These are phyloP conservation scores for Fusarium algeriense DNA, from an alignment of 2,329 filamentous ascomycete species.

Conservation along the genomic window DNA sequence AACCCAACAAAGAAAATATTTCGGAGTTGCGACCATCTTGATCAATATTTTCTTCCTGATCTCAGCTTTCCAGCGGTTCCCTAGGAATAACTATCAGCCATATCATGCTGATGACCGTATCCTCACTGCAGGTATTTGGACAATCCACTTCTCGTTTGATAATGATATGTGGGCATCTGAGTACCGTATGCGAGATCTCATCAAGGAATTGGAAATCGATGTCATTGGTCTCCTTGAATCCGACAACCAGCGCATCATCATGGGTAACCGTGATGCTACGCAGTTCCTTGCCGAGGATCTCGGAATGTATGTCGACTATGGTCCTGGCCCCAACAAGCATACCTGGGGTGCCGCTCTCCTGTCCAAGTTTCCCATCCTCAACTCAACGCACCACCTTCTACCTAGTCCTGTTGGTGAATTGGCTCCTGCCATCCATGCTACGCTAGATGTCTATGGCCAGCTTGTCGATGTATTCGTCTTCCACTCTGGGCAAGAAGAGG, in stretches of 20 bases:
- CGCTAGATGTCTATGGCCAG: slow-evolving; percentile 90
- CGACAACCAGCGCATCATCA: slow-evolving; percentile 97
- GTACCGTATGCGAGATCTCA: slow-evolving; percentile 89
- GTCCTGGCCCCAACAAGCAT: slow-evolving; percentile 97
- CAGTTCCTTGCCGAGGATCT: slow-evolving; percentile 96
- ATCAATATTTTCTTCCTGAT: slow-evolving; percentile 85
- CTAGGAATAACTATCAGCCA: slow-evolving; percentile 89
- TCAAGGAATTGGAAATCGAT: slow-evolving; percentile 96
- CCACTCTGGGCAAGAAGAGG: slow-evolving; percentile 98
- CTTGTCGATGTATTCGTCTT: slow-evolving; percentile 96
- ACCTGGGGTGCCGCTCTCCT: slow-evolving; percentile 95
- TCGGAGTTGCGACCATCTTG: slow-evolving; percentile 70
- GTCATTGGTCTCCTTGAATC: slow-evolving; percentile 95
- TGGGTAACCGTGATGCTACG: slow-evolving; percentile 97
- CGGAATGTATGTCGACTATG: slow-evolving; percentile 98
- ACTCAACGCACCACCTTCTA: slow-evolving; percentile 94
- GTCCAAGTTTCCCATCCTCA: slow-evolving; percentile 97
- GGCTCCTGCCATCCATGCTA: slow-evolving; percentile 96
- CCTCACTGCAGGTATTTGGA: slow-evolving; percentile 97
- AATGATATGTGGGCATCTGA: slow-evolving; percentile 99
- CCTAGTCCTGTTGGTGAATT: slow-evolving; percentile 95
- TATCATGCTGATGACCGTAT: slow-evolving; percentile 90
- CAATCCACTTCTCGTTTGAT: slow-evolving; percentile 96
- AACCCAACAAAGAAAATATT: slow-evolving; percentile 64
- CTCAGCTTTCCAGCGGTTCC: slow-evolving; percentile 90